phyloP scores from a whole-genome alignment of 306 rosid species.

The Morella rubra region DNA sequence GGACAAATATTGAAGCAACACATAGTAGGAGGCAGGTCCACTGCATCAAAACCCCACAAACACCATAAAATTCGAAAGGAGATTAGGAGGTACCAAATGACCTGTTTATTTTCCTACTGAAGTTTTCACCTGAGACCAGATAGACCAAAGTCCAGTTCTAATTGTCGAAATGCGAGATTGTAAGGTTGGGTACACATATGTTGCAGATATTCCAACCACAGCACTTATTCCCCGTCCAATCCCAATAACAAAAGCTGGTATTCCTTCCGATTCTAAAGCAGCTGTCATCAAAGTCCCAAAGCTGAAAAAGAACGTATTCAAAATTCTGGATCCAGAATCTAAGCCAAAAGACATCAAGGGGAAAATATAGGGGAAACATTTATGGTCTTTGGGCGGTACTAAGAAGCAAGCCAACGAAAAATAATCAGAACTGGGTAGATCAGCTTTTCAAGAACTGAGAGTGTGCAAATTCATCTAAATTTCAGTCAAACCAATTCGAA shows the following conservation, averaged over 20 bases:
- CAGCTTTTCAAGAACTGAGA: conserved; percentile 6
- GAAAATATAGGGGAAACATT: not conserved
- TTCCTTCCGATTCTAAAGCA: conserved; percentile 79
- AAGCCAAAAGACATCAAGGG: not conserved
- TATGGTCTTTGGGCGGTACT: conserved; percentile 3
- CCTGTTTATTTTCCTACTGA: not conserved
- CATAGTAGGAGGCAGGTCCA: conserved; percentile 75
- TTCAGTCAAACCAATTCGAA: not conserved
- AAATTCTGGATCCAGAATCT: conserved; percentile 11
- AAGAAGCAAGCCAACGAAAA: not conserved
- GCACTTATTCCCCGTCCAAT: conserved; percentile 75
- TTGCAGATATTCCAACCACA: conserved; percentile 69
- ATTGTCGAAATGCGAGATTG: conserved; percentile 54
- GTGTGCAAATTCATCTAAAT: conserved; percentile 6
- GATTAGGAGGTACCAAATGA: not conserved
- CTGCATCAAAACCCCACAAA: conserved; percentile 37
- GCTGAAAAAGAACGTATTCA: conserved; percentile 41
- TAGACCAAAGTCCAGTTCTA: conserved; percentile 86
- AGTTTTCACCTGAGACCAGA: conserved; percentile 76
- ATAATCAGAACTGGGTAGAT: not conserved
- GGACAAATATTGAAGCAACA: conserved; percentile 59
- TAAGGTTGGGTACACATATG: conserved; percentile 60
- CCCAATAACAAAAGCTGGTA: conserved; percentile 73
- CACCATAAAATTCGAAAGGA: conserved; percentile 1
- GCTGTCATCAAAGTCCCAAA: conserved; percentile 97